Evolutionary conservation across 192 early-diverging fungal species (phyloP).

Genomic region (Mortierella hygrophila): DNA sequence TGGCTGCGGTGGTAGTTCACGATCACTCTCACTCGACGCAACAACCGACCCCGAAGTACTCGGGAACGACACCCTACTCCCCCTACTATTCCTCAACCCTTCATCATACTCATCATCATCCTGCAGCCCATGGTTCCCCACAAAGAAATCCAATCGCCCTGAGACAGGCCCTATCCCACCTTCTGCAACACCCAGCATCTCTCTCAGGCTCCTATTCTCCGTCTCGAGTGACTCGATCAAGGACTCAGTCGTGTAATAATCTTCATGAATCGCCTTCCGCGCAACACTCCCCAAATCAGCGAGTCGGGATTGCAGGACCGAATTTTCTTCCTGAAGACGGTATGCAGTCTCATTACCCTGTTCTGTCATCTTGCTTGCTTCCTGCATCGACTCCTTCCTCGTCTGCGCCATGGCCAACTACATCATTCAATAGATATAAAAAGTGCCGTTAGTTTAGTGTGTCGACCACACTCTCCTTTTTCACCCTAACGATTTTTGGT

Average conservation of each 20-base stretch:
- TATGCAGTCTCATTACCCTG: conserved; percentile 38
- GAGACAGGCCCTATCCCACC: not conserved
- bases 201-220: conserved; percentile 39
- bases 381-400: conserved; percentile 47
- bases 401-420: conserved; percentile 52
- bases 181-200: conserved; percentile 45
- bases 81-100: not conserved
- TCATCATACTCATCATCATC: conserved; percentile 24
- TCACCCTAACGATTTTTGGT: not conserved
- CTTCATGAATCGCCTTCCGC: conserved; percentile 43
- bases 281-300: conserved; percentile 34
- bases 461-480: not conserved
- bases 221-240: conserved; percentile 48
- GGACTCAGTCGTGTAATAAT: conserved; percentile 43
- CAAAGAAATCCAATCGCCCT: conserved; percentile 11
- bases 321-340: conserved; percentile 46
- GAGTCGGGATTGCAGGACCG: conserved; percentile 22
- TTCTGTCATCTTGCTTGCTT: conserved; percentile 50
- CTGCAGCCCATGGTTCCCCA: not conserved
- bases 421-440: not conserved
- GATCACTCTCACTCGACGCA: conserved; percentile 46
- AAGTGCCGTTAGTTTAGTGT: not conserved
- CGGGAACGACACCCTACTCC: conserved; percentile 43
- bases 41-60: conserved; percentile 43
- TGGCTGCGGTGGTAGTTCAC: conserved; percentile 15